These are phyloP conservation scores for Raphanus hybrid DNA, from an alignment of 441 rosid genomes.

Conservation along the genomic window DNA sequence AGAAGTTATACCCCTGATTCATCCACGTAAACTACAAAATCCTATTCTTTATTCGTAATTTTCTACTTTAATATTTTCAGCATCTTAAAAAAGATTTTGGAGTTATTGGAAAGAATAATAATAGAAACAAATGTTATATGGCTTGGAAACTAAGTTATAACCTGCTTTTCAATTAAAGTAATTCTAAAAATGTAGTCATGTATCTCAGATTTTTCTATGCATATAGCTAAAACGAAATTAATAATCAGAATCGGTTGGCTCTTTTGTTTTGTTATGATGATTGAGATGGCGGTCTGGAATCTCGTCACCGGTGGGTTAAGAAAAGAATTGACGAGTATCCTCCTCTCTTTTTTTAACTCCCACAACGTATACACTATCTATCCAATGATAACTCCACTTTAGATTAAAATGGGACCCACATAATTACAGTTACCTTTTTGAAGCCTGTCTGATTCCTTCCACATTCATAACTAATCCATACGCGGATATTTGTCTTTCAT, in stretches of 20 bases:
- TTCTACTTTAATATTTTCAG: not conserved
- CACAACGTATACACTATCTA: not conserved
- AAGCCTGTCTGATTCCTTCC: conserved; percentile 21
- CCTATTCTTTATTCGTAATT: not conserved
- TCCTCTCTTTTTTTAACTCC: no score
- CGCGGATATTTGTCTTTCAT: conserved; percentile 25
- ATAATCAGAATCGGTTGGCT: conserved; percentile 34
- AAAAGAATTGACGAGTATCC: not conserved
- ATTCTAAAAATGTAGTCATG: conserved; percentile 21
- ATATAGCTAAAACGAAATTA: conserved; percentile 6
- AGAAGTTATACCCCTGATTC: not conserved
- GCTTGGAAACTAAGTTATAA: conserved; percentile 41
- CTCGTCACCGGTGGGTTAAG: conserved; percentile 6
- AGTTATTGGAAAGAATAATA: not conserved
- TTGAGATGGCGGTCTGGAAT: conserved; percentile 25
- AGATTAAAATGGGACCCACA: conserved; percentile 15
- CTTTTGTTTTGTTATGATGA: conserved; percentile 40
- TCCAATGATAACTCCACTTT: not conserved
- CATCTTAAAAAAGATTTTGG: not conserved
- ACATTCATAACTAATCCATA: conserved; percentile 10
- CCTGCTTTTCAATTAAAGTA: conserved; percentile 32
- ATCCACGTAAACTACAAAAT: not conserved
- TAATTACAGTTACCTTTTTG: conserved; percentile 3
- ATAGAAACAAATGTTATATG: conserved; percentile 12
- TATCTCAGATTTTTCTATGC: conserved; percentile 32